Base-by-base conservation (phyloP, 805 yeast genomes). In the Candida sanyiensis region DNA sequence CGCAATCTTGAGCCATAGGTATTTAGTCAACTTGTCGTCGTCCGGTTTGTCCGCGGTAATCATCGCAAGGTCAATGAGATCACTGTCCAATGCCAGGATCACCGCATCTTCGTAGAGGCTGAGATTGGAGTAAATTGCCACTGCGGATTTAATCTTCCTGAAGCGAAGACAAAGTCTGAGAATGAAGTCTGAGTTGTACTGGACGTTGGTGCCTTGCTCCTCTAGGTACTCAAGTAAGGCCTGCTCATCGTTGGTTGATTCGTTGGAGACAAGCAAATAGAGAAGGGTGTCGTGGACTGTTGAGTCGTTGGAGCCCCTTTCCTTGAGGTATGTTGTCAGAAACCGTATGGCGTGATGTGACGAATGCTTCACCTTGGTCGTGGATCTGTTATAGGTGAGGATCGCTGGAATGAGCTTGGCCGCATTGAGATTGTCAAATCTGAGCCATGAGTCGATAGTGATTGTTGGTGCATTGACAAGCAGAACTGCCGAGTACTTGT, bases 391-490 rank as follows among this genome's bases (percentile, higher is more conserved):
- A 59, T 83, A 87, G 0, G 79, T 71, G 44, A 88, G 58, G 10
- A 90, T 63, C 0, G 96, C 79, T 2, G 96, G 95, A 3, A 93
- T 58, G 17, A 93, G 64, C 43, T 70, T 75, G 11, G 72, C 70
- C 34, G 82, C 80, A 42, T 83, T 75, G 3, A 90, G 46, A 36
- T 66, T 52, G 2, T 48, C 29, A 30, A 80, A 56, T 36, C 78
- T 70, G 52, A 84, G 71, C 97, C 97, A 93, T 0, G 84, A 69
- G 37, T 80, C 82, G 2, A 85, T 76, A 0, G 96, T 86, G 10
- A 69, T 71, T 21, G 64, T 65, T 0, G 98, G 89, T 11, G 72
- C 61, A 49, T 84, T 83, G 3, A 77, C 65, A 37, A 93, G 57
- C 27, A 93, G 58, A 0, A 79, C 79, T 0, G 82, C 77, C 1